Evolutionary conservation across 1,284 basidiomycete species (phyloP), one percentile per base, ranked within the genome.

Genomic region (Erythrobasidium hasegawianum): DNA sequence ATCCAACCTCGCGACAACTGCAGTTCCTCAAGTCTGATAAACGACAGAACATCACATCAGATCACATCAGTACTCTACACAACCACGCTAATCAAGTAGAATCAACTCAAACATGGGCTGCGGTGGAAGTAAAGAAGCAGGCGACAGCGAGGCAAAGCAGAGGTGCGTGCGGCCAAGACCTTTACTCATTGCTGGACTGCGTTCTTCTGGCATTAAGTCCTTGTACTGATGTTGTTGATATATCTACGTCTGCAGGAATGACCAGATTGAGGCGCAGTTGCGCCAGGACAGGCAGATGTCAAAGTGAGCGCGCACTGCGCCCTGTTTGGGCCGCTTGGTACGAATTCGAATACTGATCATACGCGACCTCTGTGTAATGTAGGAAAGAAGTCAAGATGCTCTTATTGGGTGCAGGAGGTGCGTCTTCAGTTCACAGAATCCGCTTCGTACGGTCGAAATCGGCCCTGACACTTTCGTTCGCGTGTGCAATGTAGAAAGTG

Each of bases 351-450:
- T n/a, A n/a, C n/a, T n/a, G n/a, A n/a, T n/a, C n/a, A n/a, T n/a
- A n/a, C n/a, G n/a, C n/a, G n/a, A n/a, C n/a, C n/a, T 16, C 33
- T 52, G 8, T 14, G 16, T 33, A n/a, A 20, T 22, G 20, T 50
- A 67, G 64, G 45, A 59, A 57, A 22, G 64, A 67, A 43, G 43
- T 67, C 20, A 67, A 67, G 64, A 60, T 67, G 47, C 58, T 67
- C 38, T 47, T 67, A 38, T 43, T 67, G 4, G 64, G 64, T 41
- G 64, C 64, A 16, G 64, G 64, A 40, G 55, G 50, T 53, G 20
- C n/a, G 26, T 20, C 13, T 16, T 7, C 22, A 27, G 9, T 53
- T 5, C 50, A 10, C 20, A 4, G 4, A 24, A 40, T 57, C 20
- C 3, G 7, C 7, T 24, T 39, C 27, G 4, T 39, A 33, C 33